Percentiles rank a stretch among this genome's conserved stretches.
Conservation (phyloP, 441 rosid species). For the Erodium texanum region DNA sequence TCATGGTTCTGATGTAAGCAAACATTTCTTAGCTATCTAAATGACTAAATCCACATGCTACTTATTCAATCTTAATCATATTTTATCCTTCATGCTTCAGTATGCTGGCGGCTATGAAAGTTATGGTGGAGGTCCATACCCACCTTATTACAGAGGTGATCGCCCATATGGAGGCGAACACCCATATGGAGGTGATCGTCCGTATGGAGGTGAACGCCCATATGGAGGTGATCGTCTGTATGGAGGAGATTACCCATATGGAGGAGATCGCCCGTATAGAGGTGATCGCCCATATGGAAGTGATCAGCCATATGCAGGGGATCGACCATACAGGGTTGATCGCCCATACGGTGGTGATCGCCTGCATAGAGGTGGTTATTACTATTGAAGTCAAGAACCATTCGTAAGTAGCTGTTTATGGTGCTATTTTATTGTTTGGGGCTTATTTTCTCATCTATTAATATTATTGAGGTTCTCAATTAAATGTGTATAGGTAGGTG, state of each 20-base stretch:
- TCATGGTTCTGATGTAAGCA: conserved; percentile 45
- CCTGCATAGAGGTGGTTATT: conserved; percentile 22
- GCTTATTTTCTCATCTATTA: conserved; percentile 10
- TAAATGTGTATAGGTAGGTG: conserved; percentile 27
- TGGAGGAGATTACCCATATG: no score
- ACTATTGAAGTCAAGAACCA: conserved; percentile 23
- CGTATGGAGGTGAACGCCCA: background rate
- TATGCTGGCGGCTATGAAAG: conserved; percentile 16
- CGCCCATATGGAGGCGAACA: background rate
- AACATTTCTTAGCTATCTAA: conserved; percentile 10
- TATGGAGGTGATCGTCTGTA: background rate
- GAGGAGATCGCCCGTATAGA: background rate
- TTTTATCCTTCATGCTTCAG: conserved; percentile 26
- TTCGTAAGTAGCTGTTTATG: conserved; percentile 28
- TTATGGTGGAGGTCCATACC: conserved; percentile 22
- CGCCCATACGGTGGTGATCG: background rate
- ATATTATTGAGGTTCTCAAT: conserved; percentile 10
- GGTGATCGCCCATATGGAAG: conserved; percentile 5
- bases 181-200: background rate
- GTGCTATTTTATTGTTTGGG: conserved; percentile 6
- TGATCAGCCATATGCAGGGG: background rate
- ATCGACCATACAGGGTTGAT: background rate
- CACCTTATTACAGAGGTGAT: conserved; percentile 22
- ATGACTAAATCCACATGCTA: conserved; percentile 9
- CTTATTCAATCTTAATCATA: conserved; percentile 11